Evolutionary conservation across 139 green algal genomes (phyloP).

Genomic region (Microglena sp.): DNA sequence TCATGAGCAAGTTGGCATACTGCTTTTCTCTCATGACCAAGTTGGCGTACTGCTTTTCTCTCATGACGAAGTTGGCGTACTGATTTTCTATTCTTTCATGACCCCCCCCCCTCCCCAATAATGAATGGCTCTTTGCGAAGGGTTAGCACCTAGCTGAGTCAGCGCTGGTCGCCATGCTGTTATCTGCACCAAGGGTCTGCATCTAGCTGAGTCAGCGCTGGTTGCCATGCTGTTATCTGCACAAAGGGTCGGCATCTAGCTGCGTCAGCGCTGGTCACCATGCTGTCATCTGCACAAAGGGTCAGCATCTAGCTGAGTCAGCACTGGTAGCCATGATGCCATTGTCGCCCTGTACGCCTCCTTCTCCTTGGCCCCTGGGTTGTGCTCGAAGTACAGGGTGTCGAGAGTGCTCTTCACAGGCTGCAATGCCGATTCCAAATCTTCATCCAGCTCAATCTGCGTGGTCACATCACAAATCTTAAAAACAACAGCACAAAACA

Average conservation of each 20-base stretch:
- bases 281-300: constrained; percentile 34
- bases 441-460: constrained; percentile 39
- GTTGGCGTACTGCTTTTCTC: too few species aligned
- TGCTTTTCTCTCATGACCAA: too few species aligned
- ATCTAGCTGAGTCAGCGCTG: too few species aligned
- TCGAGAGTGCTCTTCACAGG: constrained; percentile 36
- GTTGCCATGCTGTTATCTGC: too few species aligned
- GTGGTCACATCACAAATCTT: neutral
- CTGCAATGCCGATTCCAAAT: constrained; percentile 41
- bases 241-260: constrained; percentile 59
- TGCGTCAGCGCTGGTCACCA: constrained; percentile 69
- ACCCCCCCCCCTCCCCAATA: too few species aligned
- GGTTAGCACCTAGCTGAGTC: too few species aligned
- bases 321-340: constrained; percentile 48
- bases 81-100: too few species aligned
- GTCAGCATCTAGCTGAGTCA: constrained; percentile 74
- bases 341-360: constrained; percentile 14
- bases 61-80: too few species aligned
- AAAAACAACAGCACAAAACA: neutral
- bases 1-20: too few species aligned
- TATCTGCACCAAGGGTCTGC: too few species aligned
- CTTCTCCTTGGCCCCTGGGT: constrained; percentile 39
- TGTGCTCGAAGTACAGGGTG: constrained; percentile 78
- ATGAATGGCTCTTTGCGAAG: too few species aligned
- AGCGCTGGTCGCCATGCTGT: too few species aligned